A percentile compares a stretch with the other conserved stretches of the same genome.
These are phyloP conservation scores for Paratrypanosoma confusum DNA, from an alignment of 208 protist genomes.

Conservation along the genomic window DNA sequence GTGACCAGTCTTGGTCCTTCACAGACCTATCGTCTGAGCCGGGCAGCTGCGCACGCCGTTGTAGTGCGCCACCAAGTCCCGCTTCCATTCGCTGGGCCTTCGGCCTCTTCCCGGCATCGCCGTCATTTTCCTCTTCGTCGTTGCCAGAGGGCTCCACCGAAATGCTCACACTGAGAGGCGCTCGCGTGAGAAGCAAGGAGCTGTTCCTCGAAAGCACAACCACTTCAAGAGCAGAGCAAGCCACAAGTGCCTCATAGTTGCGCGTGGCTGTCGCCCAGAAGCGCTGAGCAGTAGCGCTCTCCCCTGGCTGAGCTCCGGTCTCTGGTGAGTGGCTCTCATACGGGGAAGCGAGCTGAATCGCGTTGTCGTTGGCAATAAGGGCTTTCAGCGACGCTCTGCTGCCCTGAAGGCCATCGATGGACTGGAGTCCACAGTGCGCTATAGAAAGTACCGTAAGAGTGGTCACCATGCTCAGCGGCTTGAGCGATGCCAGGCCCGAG, in stretches of 20 bases:
- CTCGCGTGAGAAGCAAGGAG: too few species aligned
- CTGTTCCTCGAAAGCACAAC: conserved; percentile 16
- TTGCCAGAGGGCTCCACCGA: too few species aligned
- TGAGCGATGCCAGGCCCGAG: conserved; percentile 24
- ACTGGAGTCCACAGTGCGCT: conserved; percentile 46
- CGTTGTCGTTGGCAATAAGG: conserved; percentile 76
- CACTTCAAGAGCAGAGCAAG: conserved; percentile 62
- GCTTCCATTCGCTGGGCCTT: too few species aligned
- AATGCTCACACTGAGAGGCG: too few species aligned
- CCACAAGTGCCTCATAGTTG: conserved; percentile 65
- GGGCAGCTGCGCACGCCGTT: background rate
- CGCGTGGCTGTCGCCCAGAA: too few species aligned
- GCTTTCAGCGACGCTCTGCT: conserved; percentile 43
- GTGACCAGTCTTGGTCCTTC: conserved; percentile 17
- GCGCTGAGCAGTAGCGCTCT: too few species aligned
- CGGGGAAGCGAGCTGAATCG: conserved; percentile 42
- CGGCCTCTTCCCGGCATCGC: conserved; percentile 1
- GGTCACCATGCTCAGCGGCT: conserved; percentile 18
- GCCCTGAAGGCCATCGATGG: conserved; percentile 49
- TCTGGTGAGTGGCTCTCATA: too few species aligned
- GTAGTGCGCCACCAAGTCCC: too few species aligned
- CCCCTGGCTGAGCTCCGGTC: too few species aligned
- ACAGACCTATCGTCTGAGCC: too few species aligned
- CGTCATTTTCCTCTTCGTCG: too few species aligned
- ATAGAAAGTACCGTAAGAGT: conserved; percentile 52